Evolutionary conservation across 352 stramenopile genomes (phyloP).

Genomic region (Pythium apleroticum): DNA sequence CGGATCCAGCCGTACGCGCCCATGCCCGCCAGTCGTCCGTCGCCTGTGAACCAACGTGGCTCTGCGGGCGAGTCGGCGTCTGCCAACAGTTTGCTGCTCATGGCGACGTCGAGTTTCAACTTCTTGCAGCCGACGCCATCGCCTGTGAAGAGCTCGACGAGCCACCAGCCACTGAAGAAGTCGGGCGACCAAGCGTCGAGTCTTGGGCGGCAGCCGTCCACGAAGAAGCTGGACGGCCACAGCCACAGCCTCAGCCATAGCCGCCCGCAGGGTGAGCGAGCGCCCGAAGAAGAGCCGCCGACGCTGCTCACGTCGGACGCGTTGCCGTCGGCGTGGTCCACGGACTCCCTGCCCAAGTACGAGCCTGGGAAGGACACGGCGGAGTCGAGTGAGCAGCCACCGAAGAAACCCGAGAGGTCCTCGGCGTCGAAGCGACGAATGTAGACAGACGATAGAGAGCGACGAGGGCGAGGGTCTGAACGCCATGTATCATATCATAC

Average conservation of each 20-base stretch:
- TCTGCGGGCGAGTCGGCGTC: not conserved
- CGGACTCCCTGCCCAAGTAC: slow-evolving; percentile 19
- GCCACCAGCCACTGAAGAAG: not conserved
- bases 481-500: slow-evolving; percentile 3
- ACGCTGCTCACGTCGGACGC: not conserved
- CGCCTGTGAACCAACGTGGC: not conserved
- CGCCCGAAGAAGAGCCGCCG: not conserved
- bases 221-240: not conserved
- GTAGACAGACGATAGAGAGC: not conserved
- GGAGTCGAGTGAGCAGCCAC: not conserved
- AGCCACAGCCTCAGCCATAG: not conserved
- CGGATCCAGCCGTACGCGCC: slow-evolving; percentile 39
- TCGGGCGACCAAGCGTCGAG: not conserved
- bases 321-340: slow-evolving; percentile 23
- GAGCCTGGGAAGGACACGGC: not conserved
- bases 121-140: slow-evolving; percentile 16
- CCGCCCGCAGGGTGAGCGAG: not conserved
- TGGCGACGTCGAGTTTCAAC: slow-evolving; percentile 24
- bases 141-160: not conserved
- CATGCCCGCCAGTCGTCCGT: not conserved
- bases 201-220: not conserved
- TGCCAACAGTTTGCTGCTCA: slow-evolving; percentile 12
- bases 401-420: not conserved
- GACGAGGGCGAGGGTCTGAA: not conserved
- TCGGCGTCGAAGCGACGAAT: not conserved